Percentiles rank a stretch among this genome's conserved stretches.
Conservation (phyloP, 2,329 filamentous ascomycete species). For the Pleoardoris graminearum region DNA sequence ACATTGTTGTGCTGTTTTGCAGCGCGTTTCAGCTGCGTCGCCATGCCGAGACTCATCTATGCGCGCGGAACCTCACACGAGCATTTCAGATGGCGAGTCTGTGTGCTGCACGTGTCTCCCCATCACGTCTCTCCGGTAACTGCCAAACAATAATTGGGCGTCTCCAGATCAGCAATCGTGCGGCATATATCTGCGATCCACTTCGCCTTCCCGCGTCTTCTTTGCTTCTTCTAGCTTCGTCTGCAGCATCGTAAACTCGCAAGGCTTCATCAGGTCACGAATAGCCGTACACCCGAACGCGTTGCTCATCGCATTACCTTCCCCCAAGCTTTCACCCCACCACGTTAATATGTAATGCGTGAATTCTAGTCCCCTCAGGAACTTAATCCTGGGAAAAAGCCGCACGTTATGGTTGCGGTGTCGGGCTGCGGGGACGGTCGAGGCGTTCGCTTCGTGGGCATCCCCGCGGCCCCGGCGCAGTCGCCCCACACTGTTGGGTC, state of each 20-base stretch:
- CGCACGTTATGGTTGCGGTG: slow-evolving; percentile 30
- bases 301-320: slow-evolving; percentile 2
- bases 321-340: slow-evolving; percentile 31
- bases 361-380: slow-evolving; percentile 4
- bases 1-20: background rate
- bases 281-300: background rate
- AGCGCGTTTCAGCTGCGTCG: background rate
- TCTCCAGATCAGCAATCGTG: too few species aligned
- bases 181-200: background rate
- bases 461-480: slow-evolving; percentile 13
- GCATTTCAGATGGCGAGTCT: background rate
- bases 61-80: slow-evolving; percentile 17
- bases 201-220: background rate
- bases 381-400: slow-evolving; percentile 25
- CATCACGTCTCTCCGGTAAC: background rate
- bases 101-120: background rate
- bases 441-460: slow-evolving; percentile 4
- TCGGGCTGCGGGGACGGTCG: slow-evolving; percentile 27
- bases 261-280: background rate
- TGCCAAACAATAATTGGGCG: background rate
- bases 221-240: background rate
- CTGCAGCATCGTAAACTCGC: background rate
- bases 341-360: slow-evolving; percentile 18
- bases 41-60: slow-evolving; percentile 4
- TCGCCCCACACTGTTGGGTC: slow-evolving; percentile 14